Base-by-base conservation (phyloP, 768 basidiomycete genomes). In the Psilocybe tampanensis region DNA sequence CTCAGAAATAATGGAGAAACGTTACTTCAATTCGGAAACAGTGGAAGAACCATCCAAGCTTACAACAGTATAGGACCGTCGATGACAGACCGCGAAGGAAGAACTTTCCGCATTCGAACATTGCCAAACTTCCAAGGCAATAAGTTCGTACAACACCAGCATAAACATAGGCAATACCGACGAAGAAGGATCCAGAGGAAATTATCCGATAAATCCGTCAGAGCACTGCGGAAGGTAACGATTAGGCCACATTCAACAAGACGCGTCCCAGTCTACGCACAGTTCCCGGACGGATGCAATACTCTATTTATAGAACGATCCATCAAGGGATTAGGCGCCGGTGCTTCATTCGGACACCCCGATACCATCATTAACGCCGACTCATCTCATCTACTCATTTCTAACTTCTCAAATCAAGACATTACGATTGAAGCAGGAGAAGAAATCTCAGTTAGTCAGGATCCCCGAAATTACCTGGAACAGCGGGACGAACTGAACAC, bases 1-100 rank as follows among this genome's bases (percentile, higher is more conserved):
- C 26, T 68, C 1, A 19, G 66, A 29, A 12, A 61, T 8, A 33
- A 42, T 1, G 55, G 47, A 26, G 22, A 9, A 13, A 55, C 57
- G 2, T 15, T n/a, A 2, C 5, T 64, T 0, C 4, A 39, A 18
- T 54, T 64, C 13, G 63, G 63, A 32, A 22, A 54, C 2, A 33
- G 19, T 4, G 60, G 55, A 8, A 11, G 47, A 54, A 7, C 2
- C 1, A 33, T 59, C 0, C 17, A 39, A 41, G 60, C 56, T 4
- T 4, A n/a, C 32, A 21, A 51, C 1, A 50, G 29, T 15, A 2
- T 45, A 0, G 12, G 21, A 2, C 6, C 19, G 0, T 2, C 32
- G 1, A n/a, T 58, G 1, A 39, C 2, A 5, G 48, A 55, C 22
- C 29, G 51, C 11, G 21, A 55, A 1, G 58, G 60, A 19, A 52